Base-by-base conservation (phyloP, 306 rosid species). In the Corylus avellana region DNA sequence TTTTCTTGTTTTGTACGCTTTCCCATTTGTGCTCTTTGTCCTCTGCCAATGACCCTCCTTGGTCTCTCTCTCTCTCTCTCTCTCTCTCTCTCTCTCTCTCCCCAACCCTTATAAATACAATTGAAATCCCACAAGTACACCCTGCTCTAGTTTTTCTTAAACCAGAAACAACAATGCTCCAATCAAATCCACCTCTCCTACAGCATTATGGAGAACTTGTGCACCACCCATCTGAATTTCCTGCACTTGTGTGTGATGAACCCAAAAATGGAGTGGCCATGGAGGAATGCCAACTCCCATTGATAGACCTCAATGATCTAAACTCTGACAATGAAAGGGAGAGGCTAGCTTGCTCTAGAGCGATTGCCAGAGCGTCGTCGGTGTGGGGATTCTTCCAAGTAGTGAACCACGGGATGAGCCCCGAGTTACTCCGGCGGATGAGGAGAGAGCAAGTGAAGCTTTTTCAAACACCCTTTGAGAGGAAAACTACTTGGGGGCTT, bases 301-400 rank as follows among this genome's bases (percentile, higher is more conserved):
- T 94, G 82, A 89, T 94, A 81, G 96, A 94, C 83, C 97, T 94
- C 32, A 75, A 59, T 59, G 93, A 92, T 46, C 84, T 94, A 46
- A 75, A 63, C 57, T 88, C 92, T 77, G 79, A 37, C 51, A 66
- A 88, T 62, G 77, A 49, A 50, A 62, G 63, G 42, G 89, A 85
- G 71, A 84, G 88, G 79, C 25, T 55, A n/a, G 89, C 88, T 66
- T 94, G 97, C 73, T 64, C 75, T 78, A 78, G 71, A 71, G 89
- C 88, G 66, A 94, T 94, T 75, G 88, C 88, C 58, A 81, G 32
- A 73, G 96, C 97, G 57, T 88, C 97, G 10, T 87, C 91, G 17
- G 94, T 90, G 66, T 94, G 96, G 96, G 98, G 96, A 29, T 94
- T 94, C 66, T 92, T 94, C 85, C 98, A 90, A 83, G 96, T 94